These are phyloP conservation scores for Lasiodiplodia citricola DNA, from an alignment of 2,329 filamentous ascomycete species.

Conservation along the genomic window DNA sequence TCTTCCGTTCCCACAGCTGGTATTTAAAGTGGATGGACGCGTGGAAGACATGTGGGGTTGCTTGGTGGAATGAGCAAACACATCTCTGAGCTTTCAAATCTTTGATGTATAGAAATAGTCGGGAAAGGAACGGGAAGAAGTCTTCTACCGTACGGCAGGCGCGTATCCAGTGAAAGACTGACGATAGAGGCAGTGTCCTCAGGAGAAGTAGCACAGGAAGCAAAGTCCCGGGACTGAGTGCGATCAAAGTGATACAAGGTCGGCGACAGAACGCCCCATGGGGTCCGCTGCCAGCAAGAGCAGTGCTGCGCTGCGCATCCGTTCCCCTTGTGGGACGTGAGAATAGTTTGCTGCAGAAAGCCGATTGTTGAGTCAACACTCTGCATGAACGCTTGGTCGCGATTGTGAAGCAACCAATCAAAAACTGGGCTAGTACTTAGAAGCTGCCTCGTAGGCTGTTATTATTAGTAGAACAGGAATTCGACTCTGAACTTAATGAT, in stretches of 20 bases:
- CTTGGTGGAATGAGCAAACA: constrained; percentile 1
- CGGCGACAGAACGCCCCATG: not conserved
- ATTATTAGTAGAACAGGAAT: not conserved
- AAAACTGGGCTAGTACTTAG: too few relatives aligned
- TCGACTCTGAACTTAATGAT: not conserved
- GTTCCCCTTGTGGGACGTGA: not conserved
- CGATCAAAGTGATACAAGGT: not conserved
- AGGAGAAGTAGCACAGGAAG: not conserved
- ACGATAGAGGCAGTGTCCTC: not conserved
- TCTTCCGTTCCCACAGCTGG: not conserved
- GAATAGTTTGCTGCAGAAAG: constrained; percentile 15
- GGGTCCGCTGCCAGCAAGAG: not conserved
- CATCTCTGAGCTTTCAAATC: not conserved
- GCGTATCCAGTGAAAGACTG: not conserved
- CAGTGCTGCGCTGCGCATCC: not conserved
- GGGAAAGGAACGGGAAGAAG: not conserved
- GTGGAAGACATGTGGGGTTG: not conserved
- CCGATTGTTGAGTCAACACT: constrained; percentile 3
- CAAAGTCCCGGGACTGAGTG: not conserved
- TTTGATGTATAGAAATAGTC: not conserved
- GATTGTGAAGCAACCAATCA: not conserved
- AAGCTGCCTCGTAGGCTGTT: not conserved
- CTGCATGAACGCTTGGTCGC: not conserved
- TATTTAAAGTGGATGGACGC: not conserved
- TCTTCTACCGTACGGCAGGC: not conserved